Base-by-base conservation (phyloP, 805 yeast genomes). In the Kluyveromyces lactis region DNA sequence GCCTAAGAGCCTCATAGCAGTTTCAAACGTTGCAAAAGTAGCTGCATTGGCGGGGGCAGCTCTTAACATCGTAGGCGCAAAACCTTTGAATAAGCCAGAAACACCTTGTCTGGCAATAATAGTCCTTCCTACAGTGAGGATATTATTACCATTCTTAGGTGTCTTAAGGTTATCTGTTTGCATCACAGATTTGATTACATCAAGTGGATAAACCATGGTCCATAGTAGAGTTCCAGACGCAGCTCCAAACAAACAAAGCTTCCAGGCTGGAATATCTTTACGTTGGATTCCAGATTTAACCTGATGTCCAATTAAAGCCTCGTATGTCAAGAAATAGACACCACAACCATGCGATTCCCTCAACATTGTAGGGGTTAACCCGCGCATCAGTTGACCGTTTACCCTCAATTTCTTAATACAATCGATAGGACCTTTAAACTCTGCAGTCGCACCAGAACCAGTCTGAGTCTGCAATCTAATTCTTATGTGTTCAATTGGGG, bases 1-100 rank as follows among this genome's bases (percentile, higher is more conserved):
- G 4, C 76, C 77, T 61, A 78, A 57, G 18, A 51, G 23, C 62
- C 95, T 78, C 85, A 89, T 83, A 3, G 95, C 84, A 39, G 84
- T 62, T 63, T 92, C 98, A 58, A 92, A 92, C 2, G 95, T 89
- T 35, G 86, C 84, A 66, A 92, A 92, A 0, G 98, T 92, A 26
- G 94, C 95, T 28, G 96, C 98, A 57, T 92, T 92, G 9, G 95
- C 98, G 2, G 98, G 98, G 2, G 95, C 95, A 38, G 98, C 97
- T 66, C 98, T 82, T 48, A 92, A 66, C 44, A 92, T 77, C 0
- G 97, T 89, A 34, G 98, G 97, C 13, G 79, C 66, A 56, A 92
- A 89, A 1, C 98, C 98, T 62, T 80, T 81, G 66, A 85, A 82
- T 55, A 90, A 83, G 0, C 95, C 95, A 43, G 69, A 68, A 28